A percentile compares a stretch with the other conserved stretches of the same genome.
phyloP scores from a whole-genome alignment of 768 basidiomycete genomes.

The Neoboletus brunneissimus region DNA sequence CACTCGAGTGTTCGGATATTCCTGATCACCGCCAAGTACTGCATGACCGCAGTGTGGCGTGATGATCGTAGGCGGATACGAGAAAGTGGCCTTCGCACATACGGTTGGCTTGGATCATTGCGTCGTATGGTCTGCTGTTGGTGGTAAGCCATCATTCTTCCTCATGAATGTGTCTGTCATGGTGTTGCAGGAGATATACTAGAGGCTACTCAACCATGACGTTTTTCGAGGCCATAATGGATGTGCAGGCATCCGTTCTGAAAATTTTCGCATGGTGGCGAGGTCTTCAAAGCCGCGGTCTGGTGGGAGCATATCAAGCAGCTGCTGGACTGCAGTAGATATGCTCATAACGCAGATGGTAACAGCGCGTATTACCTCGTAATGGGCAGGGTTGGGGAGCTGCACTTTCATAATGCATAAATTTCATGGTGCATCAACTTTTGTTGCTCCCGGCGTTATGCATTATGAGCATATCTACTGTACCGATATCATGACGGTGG shows the following conservation, averaged over 20 bases:
- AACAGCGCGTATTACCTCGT: too few species aligned
- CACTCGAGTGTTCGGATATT: constrained; percentile 87
- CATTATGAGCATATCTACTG: too few species aligned
- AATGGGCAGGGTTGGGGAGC: too few species aligned
- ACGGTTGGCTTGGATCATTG: constrained; percentile 45
- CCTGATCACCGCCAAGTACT: constrained; percentile 87
- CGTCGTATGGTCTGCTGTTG: constrained; percentile 59
- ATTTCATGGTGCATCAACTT: too few species aligned
- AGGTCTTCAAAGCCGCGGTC: constrained; percentile 56
- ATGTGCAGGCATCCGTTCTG: constrained; percentile 53
- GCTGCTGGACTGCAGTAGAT: constrained; percentile 50
- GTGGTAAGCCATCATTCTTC: constrained; percentile 53
- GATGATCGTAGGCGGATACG: constrained; percentile 59
- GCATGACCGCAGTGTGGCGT: constrained; percentile 74
- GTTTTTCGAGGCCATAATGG: constrained; percentile 60
- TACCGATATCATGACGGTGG: constrained; percentile 32
- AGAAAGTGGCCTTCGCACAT: constrained; percentile 47
- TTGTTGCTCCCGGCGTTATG: too few species aligned
- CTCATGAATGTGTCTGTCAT: constrained; percentile 1
- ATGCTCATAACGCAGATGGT: too few species aligned
- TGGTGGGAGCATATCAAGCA: constrained; percentile 65
- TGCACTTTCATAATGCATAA: too few species aligned
- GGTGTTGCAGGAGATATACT: constrained; percentile 53
- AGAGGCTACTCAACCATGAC: constrained; percentile 48
- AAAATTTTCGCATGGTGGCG: constrained; percentile 62